Evolutionary conservation across 345 rosid genomes (phyloP), one percentile per base, ranked within the genome.

Genomic region (Acer negundo): DNA sequence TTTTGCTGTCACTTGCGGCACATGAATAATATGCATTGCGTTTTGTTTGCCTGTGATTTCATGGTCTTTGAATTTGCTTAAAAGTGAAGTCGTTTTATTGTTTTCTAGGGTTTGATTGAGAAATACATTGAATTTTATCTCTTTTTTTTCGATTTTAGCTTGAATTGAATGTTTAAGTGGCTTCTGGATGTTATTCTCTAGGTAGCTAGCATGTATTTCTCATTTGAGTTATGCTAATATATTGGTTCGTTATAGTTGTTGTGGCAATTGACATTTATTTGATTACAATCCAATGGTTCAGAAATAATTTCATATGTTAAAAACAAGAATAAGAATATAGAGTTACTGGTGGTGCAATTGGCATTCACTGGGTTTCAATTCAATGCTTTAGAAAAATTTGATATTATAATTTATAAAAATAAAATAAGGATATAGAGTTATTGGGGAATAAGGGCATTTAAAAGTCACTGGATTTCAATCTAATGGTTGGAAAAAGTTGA

Each of bases 81-180:
- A 2, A 26, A 38, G 8, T 24, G 74, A 56, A 53, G 47, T 76
- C 40, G 56, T 42, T 80, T 19, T 51, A 9, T n/a, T 16, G 31
- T 42, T 49, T 22, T 42, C 55, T 78, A 62, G 74, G 75, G 76
- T 74, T 82, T 26, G 49, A 46, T n/a, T 46, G 24, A 62, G 17
- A 23, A 74, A 12, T 62, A 69, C 51, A 23, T 35, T 72, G 75
- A 16, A 7, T 26, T 56, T 40, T 31, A 3, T 40, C 4, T 0
- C 31, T 10, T 24, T n/a, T 58, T 11, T n/a, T 26, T 38, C 20
- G 28, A n/a, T 38, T 46, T 22, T 59, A 12, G 35, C 22, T 35
- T 56, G 51, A 74, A 75, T 64, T 64, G 62, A 26, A 62, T 64
- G 70, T 40, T 62, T 73, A 23, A 24, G 42, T 46, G 31, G 67